phyloP scores from a whole-genome alignment of 208 protist genomes.

The Herpetomonas samuelpessoai region DNA sequence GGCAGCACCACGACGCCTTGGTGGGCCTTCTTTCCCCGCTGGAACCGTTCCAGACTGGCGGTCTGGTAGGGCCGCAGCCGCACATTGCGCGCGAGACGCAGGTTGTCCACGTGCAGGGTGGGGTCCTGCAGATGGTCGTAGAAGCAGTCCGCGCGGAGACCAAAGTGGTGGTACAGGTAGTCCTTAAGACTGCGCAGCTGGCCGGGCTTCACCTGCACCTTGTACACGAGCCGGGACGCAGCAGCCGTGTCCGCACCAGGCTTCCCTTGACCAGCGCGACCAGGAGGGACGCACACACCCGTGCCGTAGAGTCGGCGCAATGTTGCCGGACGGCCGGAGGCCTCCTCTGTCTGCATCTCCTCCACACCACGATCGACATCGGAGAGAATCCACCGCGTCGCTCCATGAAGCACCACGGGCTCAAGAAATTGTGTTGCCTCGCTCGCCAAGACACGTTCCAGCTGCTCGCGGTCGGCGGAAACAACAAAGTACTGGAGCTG shows the following conservation, averaged over 20 bases:
- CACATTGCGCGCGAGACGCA: slow-evolving; percentile 59
- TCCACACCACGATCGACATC: slow-evolving; percentile 72
- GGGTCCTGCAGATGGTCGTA: slow-evolving; percentile 84
- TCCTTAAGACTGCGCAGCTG: slow-evolving; percentile 73
- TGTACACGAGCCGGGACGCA: slow-evolving; percentile 78
- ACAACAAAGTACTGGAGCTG: slow-evolving; percentile 77
- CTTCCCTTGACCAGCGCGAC: background rate
- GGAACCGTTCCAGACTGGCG: slow-evolving; percentile 83
- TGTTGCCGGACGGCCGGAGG: slow-evolving; percentile 27
- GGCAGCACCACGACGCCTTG: slow-evolving; percentile 99
- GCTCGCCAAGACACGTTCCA: slow-evolving; percentile 57
- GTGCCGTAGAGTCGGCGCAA: slow-evolving; percentile 38
- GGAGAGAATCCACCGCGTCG: slow-evolving; percentile 73
- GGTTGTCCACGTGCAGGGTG: slow-evolving; percentile 47
- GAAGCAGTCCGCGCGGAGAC: slow-evolving; percentile 81
- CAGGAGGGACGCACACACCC: slow-evolving; percentile 3
- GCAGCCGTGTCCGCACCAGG: background rate
- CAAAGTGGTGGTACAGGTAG: slow-evolving; percentile 61
- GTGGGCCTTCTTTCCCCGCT: slow-evolving; percentile 76
- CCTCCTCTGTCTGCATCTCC: slow-evolving; percentile 11
- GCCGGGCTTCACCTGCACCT: slow-evolving; percentile 63
- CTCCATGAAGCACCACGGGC: slow-evolving; percentile 63
- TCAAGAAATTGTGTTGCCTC: slow-evolving; percentile 58
- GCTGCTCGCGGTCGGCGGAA: slow-evolving; percentile 60
- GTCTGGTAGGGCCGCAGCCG: slow-evolving; percentile 85